Conservation (phyloP, 179 eudicot genomes). For the Corrigiola litoralis region DNA sequence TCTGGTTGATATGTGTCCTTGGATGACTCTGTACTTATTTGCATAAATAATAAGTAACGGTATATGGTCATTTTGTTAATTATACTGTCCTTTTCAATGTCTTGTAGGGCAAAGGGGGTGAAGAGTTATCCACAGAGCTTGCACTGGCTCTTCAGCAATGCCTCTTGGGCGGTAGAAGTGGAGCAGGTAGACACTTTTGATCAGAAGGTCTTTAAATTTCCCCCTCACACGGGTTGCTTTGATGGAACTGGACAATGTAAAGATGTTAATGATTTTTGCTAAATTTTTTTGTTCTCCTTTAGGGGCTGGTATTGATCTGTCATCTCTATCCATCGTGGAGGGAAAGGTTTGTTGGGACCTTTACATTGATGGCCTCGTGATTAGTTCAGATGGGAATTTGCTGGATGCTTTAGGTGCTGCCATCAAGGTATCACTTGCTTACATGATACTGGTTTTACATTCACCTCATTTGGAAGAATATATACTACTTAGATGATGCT, state of each 20-base stretch:
- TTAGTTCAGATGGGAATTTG: constrained; percentile 88
- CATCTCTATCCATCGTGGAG: constrained; percentile 69
- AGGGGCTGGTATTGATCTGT: constrained; percentile 93
- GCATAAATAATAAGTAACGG: too few species aligned
- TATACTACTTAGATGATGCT: too few species aligned
- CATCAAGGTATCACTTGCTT: constrained; percentile 56
- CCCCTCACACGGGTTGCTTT: neutral
- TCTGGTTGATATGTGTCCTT: too few species aligned
- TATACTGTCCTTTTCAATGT: neutral
- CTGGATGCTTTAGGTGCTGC: constrained; percentile 95
- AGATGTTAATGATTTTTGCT: neutral
- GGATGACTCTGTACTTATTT: too few species aligned
- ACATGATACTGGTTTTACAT: too few species aligned
- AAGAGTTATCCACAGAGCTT: constrained; percentile 75
- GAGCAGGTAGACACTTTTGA: constrained; percentile 17
- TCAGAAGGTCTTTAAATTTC: neutral
- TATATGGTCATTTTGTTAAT: neutral
- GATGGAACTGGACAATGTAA: neutral
- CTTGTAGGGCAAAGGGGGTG: constrained; percentile 96
- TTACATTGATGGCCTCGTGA: constrained; percentile 85
- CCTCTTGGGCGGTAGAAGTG: constrained; percentile 90
- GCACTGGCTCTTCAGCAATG: constrained; percentile 69
- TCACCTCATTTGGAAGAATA: too few species aligned
- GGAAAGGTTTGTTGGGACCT: constrained; percentile 97
- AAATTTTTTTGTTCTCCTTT: too few species aligned